phyloP scores from a whole-genome alignment of 202 grass and related monocot genomes.

The Setaria viridis region DNA sequence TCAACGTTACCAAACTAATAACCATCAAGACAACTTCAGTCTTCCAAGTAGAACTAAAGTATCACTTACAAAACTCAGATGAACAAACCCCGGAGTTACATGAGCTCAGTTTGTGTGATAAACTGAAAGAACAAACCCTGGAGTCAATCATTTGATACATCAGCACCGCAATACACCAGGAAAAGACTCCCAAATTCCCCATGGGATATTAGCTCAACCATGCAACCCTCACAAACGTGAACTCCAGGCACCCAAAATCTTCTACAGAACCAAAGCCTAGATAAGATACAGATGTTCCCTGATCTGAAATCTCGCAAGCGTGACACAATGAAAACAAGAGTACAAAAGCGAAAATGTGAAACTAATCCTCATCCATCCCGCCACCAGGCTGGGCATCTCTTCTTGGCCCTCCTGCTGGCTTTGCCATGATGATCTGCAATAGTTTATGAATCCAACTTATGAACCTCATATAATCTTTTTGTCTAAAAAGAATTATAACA shows the following conservation, averaged over 20 bases:
- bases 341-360: neutral
- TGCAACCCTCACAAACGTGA: neutral
- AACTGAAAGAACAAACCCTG: slow-evolving; percentile 8
- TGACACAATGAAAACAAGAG: slow-evolving; percentile 18
- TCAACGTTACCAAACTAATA: neutral
- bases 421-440: slow-evolving; percentile 92
- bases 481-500: neutral
- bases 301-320: neutral
- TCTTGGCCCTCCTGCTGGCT: slow-evolving; percentile 78
- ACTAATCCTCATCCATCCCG: slow-evolving; percentile 81
- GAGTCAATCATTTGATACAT: slow-evolving; percentile 39
- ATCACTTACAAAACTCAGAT: neutral
- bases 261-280: slow-evolving; percentile 47
- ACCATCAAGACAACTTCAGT: neutral
- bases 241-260: slow-evolving; percentile 40
- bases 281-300: slow-evolving; percentile 41
- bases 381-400: slow-evolving; percentile 61
- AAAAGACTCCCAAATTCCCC: neutral
- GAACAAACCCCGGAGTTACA: neutral
- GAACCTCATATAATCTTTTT: neutral
- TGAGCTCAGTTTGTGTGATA: slow-evolving; percentile 30
- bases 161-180: neutral
- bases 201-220: slow-evolving; percentile 11
- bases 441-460: slow-evolving; percentile 8
- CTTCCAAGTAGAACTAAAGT: neutral